Conservation (phyloP, 495 filamentous ascomycete genomes). For the Trichoderma virens region DNA sequence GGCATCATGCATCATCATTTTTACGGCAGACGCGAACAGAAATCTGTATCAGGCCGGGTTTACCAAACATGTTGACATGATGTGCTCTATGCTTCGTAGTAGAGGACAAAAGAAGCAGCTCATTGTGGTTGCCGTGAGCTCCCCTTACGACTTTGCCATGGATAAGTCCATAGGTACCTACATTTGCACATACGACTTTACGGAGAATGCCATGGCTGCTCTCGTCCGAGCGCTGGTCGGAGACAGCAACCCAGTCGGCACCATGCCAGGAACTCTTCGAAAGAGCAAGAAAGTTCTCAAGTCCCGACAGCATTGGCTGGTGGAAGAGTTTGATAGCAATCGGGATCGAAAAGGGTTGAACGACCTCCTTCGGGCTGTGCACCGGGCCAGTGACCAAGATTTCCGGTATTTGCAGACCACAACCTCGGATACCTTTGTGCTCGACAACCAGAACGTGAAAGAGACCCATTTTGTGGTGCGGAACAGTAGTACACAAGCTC, state of each 20-base stretch:
- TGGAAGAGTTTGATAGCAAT: constrained; percentile 73
- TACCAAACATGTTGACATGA: constrained; percentile 89
- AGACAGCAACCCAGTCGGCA: constrained; percentile 61
- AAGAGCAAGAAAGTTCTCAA: constrained; percentile 77
- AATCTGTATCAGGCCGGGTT: constrained; percentile 88
- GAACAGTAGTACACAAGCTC: constrained; percentile 77
- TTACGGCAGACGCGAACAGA: constrained; percentile 84
- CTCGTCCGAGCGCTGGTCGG: constrained; percentile 76
- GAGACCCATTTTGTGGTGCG: constrained; percentile 85
- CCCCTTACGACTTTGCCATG: constrained; percentile 92
- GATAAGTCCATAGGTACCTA: constrained; percentile 80
- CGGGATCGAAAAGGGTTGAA: constrained; percentile 64
- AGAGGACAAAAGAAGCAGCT: constrained; percentile 60
- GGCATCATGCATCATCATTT: constrained; percentile 74
- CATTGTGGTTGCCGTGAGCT: constrained; percentile 82
- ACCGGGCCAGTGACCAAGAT: constrained; percentile 47
- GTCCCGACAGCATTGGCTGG: constrained; percentile 81
- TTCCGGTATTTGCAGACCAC: constrained; percentile 55
- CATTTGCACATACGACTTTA: constrained; percentile 90
- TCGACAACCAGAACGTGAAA: constrained; percentile 57
- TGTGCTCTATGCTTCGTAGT: constrained; percentile 57
- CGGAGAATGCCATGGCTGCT: constrained; percentile 77
- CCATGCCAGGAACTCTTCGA: constrained; percentile 69
- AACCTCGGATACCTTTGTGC: constrained; percentile 66
- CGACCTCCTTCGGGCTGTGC: constrained; percentile 55